Evolutionary conservation across 2,329 filamentous ascomycete species (phyloP), one percentile per base, ranked within the genome.

Genomic region (Helotiales sp.): DNA sequence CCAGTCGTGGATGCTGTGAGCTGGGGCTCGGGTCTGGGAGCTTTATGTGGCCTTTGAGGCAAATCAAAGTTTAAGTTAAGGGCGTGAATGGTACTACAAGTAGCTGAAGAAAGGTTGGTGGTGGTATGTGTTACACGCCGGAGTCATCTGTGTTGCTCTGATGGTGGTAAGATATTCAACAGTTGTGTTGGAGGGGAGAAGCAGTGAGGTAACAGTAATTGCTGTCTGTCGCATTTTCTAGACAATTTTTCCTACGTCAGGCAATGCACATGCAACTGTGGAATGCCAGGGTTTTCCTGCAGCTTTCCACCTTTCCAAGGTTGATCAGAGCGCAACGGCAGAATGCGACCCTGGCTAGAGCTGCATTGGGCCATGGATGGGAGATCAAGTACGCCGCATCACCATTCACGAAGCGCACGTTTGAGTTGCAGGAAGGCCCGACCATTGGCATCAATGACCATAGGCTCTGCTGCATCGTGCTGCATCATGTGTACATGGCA

Each of bases 121-220:
- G 31, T 29, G 19, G 22, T 29, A 46, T 30, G 52, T 30, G 54
- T 59, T 48, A 33, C 54, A 57, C 50, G 25, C 29, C 44, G 36
- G 48, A 52, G 54, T 62, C 59, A 55, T 59, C 56, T 59, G 59
- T 34, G 22, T 17, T 24, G 34, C 15, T 50, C 13, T 22, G 19
- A 24, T 44, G 29, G 42, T 51, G 49, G 29, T 50, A 36, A 38
- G 38, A 25, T 55, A 52, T 48, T 19, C 25, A 46, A 8, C 42
- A 48, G 46, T 57, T 27, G 29, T 27, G 33, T 44, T 36, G 52
- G 31, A 27, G 49, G 29, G 9, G 50, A 53, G 38, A 52, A 24
- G 36, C 48, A 48, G 29, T 54, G 56, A 61, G 46, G 53, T 56
- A 52, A 54, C 30, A 51, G 25, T 24, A 42, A 56, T 48, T 29